Evolutionary conservation across 148 eudicot species (phyloP).

Genomic region (Cornus suecica): DNA sequence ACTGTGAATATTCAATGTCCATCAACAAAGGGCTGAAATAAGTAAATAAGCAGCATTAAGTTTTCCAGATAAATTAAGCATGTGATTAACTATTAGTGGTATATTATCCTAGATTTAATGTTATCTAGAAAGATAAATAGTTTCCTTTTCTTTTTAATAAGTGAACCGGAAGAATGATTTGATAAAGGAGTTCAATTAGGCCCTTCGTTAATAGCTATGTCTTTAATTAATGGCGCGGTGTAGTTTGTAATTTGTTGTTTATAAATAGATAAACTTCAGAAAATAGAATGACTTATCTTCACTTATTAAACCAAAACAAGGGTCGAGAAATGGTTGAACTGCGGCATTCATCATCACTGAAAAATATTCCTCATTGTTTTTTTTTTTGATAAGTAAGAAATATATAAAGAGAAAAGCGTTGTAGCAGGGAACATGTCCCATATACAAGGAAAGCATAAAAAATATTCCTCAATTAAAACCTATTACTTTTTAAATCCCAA

Average conservation of each 20-base stretch:
- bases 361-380: background rate
- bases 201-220: background rate
- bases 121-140: background rate
- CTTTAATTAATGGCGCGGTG: background rate
- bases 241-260: background rate
- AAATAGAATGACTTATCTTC: background rate
- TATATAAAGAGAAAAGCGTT: too few relatives aligned
- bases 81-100: background rate
- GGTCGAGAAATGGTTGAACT: background rate
- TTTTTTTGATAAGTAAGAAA: too few relatives aligned
- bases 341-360: background rate
- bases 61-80: background rate
- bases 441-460: too few relatives aligned
- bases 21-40: background rate
- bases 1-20: background rate
- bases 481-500: background rate
- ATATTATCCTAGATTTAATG: background rate
- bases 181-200: background rate
- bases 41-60: background rate
- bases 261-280: background rate
- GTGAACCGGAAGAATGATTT: background rate
- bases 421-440: too few relatives aligned
- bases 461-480: background rate
- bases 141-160: too few relatives aligned
- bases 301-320: background rate